Evolutionary conservation across 352 stramenopile genomes (phyloP), one percentile per base, ranked within the genome.

Genomic region (Globisporangium cylindrosporum): DNA sequence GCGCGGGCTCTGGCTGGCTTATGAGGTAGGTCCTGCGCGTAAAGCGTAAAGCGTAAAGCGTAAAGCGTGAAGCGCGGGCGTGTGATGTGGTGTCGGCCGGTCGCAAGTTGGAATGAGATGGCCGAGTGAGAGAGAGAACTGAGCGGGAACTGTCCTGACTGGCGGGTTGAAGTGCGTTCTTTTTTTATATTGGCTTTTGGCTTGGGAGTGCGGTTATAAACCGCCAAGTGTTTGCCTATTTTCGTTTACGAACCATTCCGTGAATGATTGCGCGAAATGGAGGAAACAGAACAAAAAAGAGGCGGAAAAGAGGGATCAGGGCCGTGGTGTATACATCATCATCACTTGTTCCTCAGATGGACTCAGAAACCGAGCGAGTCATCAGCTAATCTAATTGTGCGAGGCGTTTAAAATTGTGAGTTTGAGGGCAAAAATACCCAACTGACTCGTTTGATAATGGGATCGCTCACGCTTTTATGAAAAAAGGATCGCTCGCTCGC

Each of bases 81-180:
- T 43, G 36, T 48, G 56, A 29, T 20, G 32, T 34, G 56, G 41
- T 46, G 49, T 25, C 60, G 41, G 60, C 29, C n/a, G 46, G 60
- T 59, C 60, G 60, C 60, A 66, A 66, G 60, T 43, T 66, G n/a
- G 60, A 66, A 66, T 66, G 60, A 66, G 60, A 48, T 29, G 25
- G 18, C 4, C 10, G 18, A 24, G 7, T 24, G 41, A 27, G 36
- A 29, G 14, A 57, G 55, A 12, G 43, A 51, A 20, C 18, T 20
- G 18, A 10, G 32, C 4, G 32, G 32, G 32, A 36, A 9, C 43
- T 46, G 38, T 7, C 15, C 32, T 46, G 38, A 46, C 38, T 46
- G 20, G 56, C 56, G 29, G 32, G 32, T 62, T 62, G 56, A 62
- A 62, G 56, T 48, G 56, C 3, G 56, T 62, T 62, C 56, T 48